Base-by-base conservation (phyloP, 257 asterid species). In the Coffea eugenioides region DNA sequence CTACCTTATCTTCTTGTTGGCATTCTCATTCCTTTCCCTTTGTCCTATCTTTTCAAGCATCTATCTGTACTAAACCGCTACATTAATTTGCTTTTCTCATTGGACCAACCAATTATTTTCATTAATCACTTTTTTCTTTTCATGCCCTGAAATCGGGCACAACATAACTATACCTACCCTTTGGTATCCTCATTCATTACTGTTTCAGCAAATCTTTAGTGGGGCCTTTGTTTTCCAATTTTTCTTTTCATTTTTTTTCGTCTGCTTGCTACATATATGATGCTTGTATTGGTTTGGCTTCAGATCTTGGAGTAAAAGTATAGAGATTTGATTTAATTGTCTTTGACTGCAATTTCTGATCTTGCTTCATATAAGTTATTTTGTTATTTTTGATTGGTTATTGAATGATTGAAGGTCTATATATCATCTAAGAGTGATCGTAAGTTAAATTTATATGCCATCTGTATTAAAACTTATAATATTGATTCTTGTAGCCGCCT, bases 341-440 rank as follows among this genome's bases (percentile, higher is more conserved):
- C 81, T 71, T 77, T 39, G 74, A 75, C 78, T 76, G 81, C 81
- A 76, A n/a, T 75, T 54, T 76, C 78, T 76, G 69, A 51, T 70
- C 77, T 76, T 69, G 78, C 74, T 70, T 76, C 48, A 62, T 14
- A 71, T 73, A 62, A 81, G 73, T 52, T 5, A 15, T 43, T 18
- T 56, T 0, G 27, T 27, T 27, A 12, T 61, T 71, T 54, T 72
- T 12, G 2, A 5, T 49, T 46, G 14, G 5, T 20, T 69, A 39
- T 72, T 48, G 76, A 72, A 72, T 27, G 39, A 21, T 43, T n/a
- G 14, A 21, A 69, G 3, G 1, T 2, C 0, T 69, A 15, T 36
- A 3, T 15, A 2, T 34, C 8, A 15, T 31, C 5, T 25, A 20
- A 20, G 15, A 21, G 23, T 62, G 68, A 0, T 62, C 20, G 25